A percentile compares a stretch with the other conserved stretches of the same genome.
Evolutionary conservation across 1,139 yeast species (phyloP).

Genomic region (Candida sp.): DNA sequence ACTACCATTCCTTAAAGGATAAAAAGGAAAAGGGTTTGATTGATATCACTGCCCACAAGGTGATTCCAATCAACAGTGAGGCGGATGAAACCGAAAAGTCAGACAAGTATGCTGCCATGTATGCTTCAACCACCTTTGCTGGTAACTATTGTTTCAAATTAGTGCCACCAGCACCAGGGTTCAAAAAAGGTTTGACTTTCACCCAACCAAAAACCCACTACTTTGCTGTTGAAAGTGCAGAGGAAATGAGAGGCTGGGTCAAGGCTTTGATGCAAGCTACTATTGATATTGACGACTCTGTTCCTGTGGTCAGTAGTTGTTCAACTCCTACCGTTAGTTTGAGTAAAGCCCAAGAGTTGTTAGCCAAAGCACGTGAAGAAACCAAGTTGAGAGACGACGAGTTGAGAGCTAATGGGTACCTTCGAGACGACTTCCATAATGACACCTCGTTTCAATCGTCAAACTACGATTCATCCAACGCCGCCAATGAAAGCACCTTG

Average conservation of each 20-base stretch:
- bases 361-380: conserved; percentile 81
- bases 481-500: conserved; percentile 37
- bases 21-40: conserved; percentile 88
- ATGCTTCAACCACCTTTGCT: conserved; percentile 93
- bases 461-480: conserved; percentile 17
- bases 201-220: conserved; percentile 97
- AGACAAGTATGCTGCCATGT: conserved; percentile 80
- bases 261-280: conserved; percentile 96
- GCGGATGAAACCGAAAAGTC: conserved; percentile 67
- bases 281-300: conserved; percentile 91
- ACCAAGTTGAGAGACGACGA: conserved; percentile 66
- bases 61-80: conserved; percentile 58
- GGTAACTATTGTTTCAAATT: conserved; percentile 93
- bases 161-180: conserved; percentile 98
- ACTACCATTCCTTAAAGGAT: conserved; percentile 82
- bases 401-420: conserved; percentile 40
- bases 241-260: conserved; percentile 96
- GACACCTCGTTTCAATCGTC: conserved; percentile 22
- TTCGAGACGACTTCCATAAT: conserved; percentile 27
- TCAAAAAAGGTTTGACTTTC: conserved; percentile 91
- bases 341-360: conserved; percentile 82
- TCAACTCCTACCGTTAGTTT: conserved; percentile 93
- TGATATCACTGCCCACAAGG: conserved; percentile 95
- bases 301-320: conserved; percentile 95
- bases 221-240: conserved; percentile 91